Conservation (phyloP, 2,329 filamentous ascomycete species). For the Sphaerulina populicola region DNA sequence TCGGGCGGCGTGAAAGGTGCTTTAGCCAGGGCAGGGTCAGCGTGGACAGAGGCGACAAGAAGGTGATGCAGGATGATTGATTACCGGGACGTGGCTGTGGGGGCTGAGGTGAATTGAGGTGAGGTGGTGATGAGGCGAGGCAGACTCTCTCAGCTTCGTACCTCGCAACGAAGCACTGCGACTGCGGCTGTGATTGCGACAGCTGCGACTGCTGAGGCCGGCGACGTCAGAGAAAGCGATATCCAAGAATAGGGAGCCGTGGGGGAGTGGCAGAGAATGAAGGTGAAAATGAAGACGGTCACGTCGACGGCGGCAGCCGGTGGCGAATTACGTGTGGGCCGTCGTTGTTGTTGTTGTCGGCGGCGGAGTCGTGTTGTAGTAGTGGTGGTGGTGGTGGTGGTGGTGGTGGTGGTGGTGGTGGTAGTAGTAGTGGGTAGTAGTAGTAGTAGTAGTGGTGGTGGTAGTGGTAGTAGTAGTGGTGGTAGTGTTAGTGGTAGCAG, state of each 20-base stretch:
- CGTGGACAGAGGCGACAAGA: neutral
- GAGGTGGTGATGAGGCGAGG: neutral
- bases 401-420: neutral
- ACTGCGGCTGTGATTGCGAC: no score
- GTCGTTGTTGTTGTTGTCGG: no score
- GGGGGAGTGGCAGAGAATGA: no score
- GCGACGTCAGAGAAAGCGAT: no score
- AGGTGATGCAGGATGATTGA: neutral
- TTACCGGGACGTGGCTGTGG: slow-evolving; percentile 1
- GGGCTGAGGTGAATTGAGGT: neutral
- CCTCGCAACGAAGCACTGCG: no score
- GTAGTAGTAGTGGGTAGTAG: neutral
- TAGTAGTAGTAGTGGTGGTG: neutral
- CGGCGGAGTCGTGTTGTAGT: neutral
- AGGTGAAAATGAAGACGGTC: no score
- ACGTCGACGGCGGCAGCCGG: no score
- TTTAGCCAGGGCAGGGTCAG: neutral
- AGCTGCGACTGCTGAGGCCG: no score
- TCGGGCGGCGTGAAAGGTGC: slow-evolving; percentile 4
- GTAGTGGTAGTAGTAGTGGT: neutral
- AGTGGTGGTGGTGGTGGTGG: neutral
- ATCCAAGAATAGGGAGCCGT: no score
- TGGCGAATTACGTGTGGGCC: no score
- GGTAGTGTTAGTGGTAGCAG: neutral
- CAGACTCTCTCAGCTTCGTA: neutral